Conservation (phyloP, 257 asterid genomes). For the Solanum microdontum region DNA sequence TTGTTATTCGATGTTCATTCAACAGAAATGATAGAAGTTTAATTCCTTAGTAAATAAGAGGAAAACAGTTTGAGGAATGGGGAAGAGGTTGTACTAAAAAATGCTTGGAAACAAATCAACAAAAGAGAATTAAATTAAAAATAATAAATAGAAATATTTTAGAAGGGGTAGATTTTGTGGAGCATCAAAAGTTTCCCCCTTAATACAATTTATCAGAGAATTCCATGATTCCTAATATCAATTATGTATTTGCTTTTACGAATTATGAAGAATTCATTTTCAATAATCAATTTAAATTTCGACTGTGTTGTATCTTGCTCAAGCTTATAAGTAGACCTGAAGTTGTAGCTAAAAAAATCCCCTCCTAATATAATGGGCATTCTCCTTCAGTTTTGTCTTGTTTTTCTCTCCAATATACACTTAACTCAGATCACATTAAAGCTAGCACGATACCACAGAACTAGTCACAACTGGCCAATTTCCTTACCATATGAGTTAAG, state of each 20-base stretch:
- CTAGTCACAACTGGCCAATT: background rate
- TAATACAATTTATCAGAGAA: background rate
- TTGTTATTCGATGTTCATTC: background rate
- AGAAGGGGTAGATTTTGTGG: background rate
- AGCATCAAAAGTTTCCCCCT: background rate
- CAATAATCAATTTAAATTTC: background rate
- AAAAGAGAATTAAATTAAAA: background rate
- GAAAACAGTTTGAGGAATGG: background rate
- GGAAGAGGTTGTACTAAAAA: background rate
- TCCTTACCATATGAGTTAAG: constrained; percentile 67
- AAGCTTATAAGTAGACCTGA: background rate
- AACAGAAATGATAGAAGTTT: background rate
- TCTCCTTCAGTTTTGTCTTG: background rate
- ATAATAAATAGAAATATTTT: background rate
- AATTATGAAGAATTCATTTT: background rate
- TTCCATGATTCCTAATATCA: background rate
- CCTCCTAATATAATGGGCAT: background rate
- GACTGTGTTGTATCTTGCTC: background rate
- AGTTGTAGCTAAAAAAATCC: background rate
- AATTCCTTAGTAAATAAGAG: background rate
- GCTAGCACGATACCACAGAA: background rate
- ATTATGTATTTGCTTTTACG: background rate
- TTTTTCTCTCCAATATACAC: background rate
- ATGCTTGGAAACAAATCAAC: background rate
- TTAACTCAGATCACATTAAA: background rate